Base-by-base conservation (phyloP, 495 filamentous ascomycete genomes). In the Beverwykella pulmonaria region DNA sequence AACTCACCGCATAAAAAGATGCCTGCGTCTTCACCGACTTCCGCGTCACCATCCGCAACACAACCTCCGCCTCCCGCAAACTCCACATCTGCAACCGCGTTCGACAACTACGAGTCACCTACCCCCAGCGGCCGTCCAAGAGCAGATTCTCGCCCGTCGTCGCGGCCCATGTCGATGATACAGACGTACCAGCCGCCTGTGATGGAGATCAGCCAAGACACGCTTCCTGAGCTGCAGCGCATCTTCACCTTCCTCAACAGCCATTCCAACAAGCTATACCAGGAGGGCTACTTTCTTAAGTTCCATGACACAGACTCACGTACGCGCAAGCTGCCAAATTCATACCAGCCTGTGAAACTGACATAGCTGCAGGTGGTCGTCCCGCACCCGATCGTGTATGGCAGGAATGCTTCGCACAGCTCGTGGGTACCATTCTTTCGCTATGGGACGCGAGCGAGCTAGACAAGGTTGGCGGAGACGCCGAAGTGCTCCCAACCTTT, bases 201-300 rank as follows among this genome's bases (percentile, higher is more conserved):
- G 68, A 90, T 97, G 86, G 88, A 96, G 65, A 84, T 96, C 53
- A 86, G 84, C 65, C 81, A 86, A 55, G 91, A 97, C 71, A 97
- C 92, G 9, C 85, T 92, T 32, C 90, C 95, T 5, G 94, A 98
- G 79, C 82, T 98, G 34, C 90, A 92, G 76, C 94, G 92, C 25
- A 94, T 98, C 69, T 98, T 98, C 77, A 90, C 85, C 56, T 93
- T 90, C 72, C 84, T 98, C 53, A 98, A 97, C 77, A 96, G 89
- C 76, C 95, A 98, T 77, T 86, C 85, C 12, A 97, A 97, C 76
- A 98, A 98, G 79, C 80, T 98, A 52, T 98, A 97, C 75, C 92
- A 97, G 49, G 94, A 98, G 78, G 94, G 94, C 15, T 98, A 98
- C 74, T 98, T 98, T 65, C 74, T 98, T 71, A 98, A 98, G 75